A percentile compares a stretch with the other conserved stretches of the same genome.
phyloP scores from a whole-genome alignment of 2,329 filamentous ascomycete species.

The Aaosphaeria pasadenensis region DNA sequence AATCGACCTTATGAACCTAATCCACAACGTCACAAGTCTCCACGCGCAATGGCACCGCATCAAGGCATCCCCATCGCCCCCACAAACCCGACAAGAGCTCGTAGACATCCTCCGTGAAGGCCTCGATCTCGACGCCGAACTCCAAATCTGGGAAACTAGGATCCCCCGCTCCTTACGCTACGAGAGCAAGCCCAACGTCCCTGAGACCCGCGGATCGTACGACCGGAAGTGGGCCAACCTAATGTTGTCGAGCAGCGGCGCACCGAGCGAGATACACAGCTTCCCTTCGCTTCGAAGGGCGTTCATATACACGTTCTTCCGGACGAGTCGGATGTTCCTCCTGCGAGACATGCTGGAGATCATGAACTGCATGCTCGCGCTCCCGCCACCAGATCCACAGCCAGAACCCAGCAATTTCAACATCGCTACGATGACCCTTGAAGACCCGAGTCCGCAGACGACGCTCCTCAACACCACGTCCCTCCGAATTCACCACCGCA shows the following conservation, averaged over 20 bases:
- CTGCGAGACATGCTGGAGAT: constrained; percentile 27
- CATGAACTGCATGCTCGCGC: constrained; percentile 26
- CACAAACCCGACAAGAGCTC: constrained; percentile 15
- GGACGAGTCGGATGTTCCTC: constrained; percentile 24
- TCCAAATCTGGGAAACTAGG: constrained; percentile 21
- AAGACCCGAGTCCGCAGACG: not conserved
- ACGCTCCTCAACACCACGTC: constrained; percentile 10
- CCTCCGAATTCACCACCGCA: constrained; percentile 14
- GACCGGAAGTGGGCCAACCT: constrained; percentile 22
- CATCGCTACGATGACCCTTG: too few relatives aligned
- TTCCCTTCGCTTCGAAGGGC: constrained; percentile 19
- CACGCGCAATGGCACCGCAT: constrained; percentile 26
- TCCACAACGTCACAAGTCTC: constrained; percentile 19
- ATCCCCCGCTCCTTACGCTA: constrained; percentile 18
- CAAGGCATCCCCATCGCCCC: constrained; percentile 13
- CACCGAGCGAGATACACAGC: constrained; percentile 23
- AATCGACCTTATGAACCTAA: constrained; percentile 19
- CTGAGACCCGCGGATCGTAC: constrained; percentile 14
- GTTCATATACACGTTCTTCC: constrained; percentile 29
- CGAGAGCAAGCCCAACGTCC: constrained; percentile 17
- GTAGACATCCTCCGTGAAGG: constrained; percentile 17
- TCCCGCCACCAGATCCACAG: constrained; percentile 10
- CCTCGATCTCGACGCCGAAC: constrained; percentile 23
- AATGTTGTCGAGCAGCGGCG: constrained; percentile 17
- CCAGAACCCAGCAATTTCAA: too few relatives aligned